Evolutionary conservation across 768 basidiomycete species (phyloP), one percentile per base, ranked within the genome.

Genomic region (Amanita rubescens): DNA sequence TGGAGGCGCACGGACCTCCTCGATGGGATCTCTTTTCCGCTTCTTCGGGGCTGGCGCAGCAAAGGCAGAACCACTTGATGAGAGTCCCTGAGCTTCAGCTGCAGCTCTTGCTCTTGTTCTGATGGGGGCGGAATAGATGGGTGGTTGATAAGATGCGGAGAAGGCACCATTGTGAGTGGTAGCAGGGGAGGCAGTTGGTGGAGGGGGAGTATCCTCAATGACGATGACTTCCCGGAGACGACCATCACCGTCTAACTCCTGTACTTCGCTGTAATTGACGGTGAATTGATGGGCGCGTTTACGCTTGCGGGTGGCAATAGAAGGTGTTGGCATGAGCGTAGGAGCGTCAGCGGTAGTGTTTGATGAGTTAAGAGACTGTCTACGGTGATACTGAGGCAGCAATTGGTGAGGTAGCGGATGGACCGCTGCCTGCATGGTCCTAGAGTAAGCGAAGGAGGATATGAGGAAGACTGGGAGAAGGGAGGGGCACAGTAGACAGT

Each of bases 171-270:
- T 82, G 67, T 84, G 79, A 27, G 85, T 83, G 32, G 83, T 77
- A 55, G 87, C 81, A 53, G 88, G 85, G 49, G 87, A 88, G 64
- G 84, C 79, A 48, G 90, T 89, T 51, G 84, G 80, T 39, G 90
- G 90, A 34, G 85, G 85, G 25, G 90, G 90, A 41, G 91, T 92
- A 72, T 94, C 91, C 62, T 94, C 91, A 68, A 94, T 91, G 61
- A 94, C 85, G 69, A 94, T 93, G 66, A 93, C 87, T 68, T 93
- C 90, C 50, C 90, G 74, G 35, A 90, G 75, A 59, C 77, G 74
- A 56, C 90, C 90, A 46, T 85, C 74, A 60, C 75, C 77, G 70
- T 93, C 90, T 66, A 91, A 78, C 71, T 93, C 90, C 62, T 91
- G 84, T 37, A 90, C 87, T 67, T 92, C 89, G 65, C 85, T 89